Base-by-base conservation (phyloP, 2,329 filamentous ascomycete genomes). In the Microdochium trichocladiopsis region DNA sequence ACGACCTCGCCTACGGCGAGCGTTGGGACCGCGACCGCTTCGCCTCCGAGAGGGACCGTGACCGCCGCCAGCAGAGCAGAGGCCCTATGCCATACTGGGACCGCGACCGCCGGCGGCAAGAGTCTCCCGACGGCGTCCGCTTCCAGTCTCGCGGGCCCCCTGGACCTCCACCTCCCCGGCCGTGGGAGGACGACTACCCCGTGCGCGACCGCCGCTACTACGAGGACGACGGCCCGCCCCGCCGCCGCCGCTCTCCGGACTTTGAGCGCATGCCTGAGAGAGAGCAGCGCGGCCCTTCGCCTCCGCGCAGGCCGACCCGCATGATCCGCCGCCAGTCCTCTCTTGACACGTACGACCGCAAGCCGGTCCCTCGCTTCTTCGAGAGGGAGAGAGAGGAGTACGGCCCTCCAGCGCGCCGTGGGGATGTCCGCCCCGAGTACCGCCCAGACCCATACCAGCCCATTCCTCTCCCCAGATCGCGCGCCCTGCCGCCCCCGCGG, bases 281-380 rank as follows among this genome's bases (percentile, higher is more conserved):
- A 50, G 76, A 72, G 12, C 64, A 68, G 47, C 72, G 77, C 25
- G 70, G 67, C 43, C 69, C 77, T 4, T 77, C 80, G 10, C 79
- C 78, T 2, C 70, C 75, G 51, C 76, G 78, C 31, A 79, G 87
- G 47, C 91, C 90, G 2, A 63, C 58, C 2, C 76, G 77, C 25
- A 77, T 92, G 57, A 64, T 94, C 50, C 82, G 92, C 53, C 83
- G 92, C 45, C 91, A 95, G 67, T 95, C 90, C 14, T 95, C 90
- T 50, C 77, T 96, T 37, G 92, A 96, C 67, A 95, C 88, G 0
- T 96, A 90, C 64, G 92, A 96, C 69, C 84, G 91, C 49, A 83
- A 83, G 25, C 86, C 88, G 1, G 63, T 69, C 2, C 69, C 69
- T 9, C 64, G 66, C 49, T 74, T 76, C 58, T 75, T 74, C 51